Percentiles rank a stretch among this genome's conserved stretches.
Evolutionary conservation across 2,329 filamentous ascomycete genomes (phyloP).

Genomic region (Cercospora canescens): DNA sequence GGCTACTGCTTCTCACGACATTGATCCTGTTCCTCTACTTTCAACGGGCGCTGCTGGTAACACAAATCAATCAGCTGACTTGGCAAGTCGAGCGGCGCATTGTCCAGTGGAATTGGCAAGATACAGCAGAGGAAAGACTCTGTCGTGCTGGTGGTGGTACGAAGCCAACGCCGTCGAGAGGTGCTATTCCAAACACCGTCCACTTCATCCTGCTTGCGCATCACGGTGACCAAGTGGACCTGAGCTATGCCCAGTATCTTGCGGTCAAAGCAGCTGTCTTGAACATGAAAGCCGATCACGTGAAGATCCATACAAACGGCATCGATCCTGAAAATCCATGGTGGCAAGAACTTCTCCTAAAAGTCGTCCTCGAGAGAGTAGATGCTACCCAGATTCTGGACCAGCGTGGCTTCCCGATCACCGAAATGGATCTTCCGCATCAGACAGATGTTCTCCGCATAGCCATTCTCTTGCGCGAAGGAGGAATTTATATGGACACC

Average conservation of each 20-base stretch:
- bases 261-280: conserved; percentile 20
- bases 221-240: conserved; percentile 10
- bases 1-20: neutral
- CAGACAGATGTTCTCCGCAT: conserved; percentile 20
- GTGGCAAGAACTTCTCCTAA: conserved; percentile 9
- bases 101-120: neutral
- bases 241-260: conserved; percentile 15
- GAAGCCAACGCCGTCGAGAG: neutral
- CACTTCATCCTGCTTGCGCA: conserved; percentile 19
- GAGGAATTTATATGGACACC: conserved; percentile 22
- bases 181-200: conserved; percentile 9
- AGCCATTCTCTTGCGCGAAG: conserved; percentile 13
- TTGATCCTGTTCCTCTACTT: neutral
- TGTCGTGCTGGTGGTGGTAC: conserved; percentile 5
- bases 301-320: conserved; percentile 15
- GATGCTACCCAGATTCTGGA: neutral
- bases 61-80: neutral
- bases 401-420: neutral
- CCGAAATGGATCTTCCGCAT: conserved; percentile 9
- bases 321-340: neutral
- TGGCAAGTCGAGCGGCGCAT: neutral
- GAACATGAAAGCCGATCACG: conserved; percentile 8
- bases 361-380: conserved; percentile 8
- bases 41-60: neutral
- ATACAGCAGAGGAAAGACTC: conserved; percentile 7